phyloP scores from a whole-genome alignment of 805 yeast genomes.

The Candida oleophila region DNA sequence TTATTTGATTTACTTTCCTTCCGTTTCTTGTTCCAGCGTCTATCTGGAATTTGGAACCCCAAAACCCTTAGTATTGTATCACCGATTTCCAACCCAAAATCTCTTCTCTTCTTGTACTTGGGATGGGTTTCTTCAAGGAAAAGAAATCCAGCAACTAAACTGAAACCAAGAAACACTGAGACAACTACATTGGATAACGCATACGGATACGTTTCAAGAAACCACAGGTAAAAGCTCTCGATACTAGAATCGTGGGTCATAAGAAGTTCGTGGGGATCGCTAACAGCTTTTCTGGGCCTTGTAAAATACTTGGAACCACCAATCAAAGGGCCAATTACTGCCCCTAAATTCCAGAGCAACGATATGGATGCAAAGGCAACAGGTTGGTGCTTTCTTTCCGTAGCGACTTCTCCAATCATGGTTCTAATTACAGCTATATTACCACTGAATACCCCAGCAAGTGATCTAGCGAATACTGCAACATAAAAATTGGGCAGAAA shows the following conservation, averaged over 20 bases:
- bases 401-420: slow-evolving; percentile 57
- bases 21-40: slow-evolving; percentile 20
- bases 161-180: slow-evolving; percentile 31
- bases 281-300: slow-evolving; percentile 25
- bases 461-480: slow-evolving; percentile 54
- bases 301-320: slow-evolving; percentile 53
- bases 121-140: slow-evolving; percentile 57
- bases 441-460: slow-evolving; percentile 60
- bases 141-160: slow-evolving; percentile 40
- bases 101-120: slow-evolving; percentile 34
- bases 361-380: slow-evolving; percentile 63
- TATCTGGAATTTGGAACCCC: slow-evolving; percentile 17
- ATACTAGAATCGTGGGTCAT: not conserved
- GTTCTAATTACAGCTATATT: slow-evolving; percentile 64
- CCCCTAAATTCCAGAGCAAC: slow-evolving; percentile 58
- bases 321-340: slow-evolving; percentile 59
- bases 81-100: slow-evolving; percentile 47
- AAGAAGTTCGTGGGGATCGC: not conserved
- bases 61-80: slow-evolving; percentile 23
- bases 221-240: slow-evolving; percentile 9
- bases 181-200: slow-evolving; percentile 54
- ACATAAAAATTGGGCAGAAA: slow-evolving; percentile 49
- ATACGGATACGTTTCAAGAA: slow-evolving; percentile 43
- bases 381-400: slow-evolving; percentile 57
- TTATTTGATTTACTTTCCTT: not conserved